Base-by-base conservation (phyloP, 805 yeast genomes). In the Candida piceae region DNA sequence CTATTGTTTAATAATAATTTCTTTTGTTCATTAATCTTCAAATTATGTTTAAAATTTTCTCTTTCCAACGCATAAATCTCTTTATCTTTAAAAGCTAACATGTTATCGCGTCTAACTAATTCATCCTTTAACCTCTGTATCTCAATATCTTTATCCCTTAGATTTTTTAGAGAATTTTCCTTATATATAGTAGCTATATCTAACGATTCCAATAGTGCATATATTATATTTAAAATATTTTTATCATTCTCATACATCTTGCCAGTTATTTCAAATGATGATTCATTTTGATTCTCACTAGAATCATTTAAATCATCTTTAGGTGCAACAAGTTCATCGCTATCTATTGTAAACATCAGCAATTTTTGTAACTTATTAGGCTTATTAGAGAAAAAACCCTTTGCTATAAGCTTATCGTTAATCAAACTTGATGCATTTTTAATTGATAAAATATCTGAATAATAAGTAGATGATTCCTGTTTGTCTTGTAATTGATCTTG, bases 181-280 rank as follows among this genome's bases (percentile, higher is more conserved):
- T 52, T 50, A 13, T 43, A 38, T 17, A 39, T 38, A 17, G 37
- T 45, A 7, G 50, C 39, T n/a, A 46, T 41, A 13, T 58, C 62
- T 2, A 47, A 16, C 1, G 53, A 36, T 15, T 44, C 45, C 12
- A 58, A 35, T 11, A 63, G 42, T 4, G 52, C 35, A 32, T 51
- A 55, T 4, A 58, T 44, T 7, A 53, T 45, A 33, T 57, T 52
- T 25, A 59, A 49, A 17, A 54, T 40, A 20, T 54, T 51, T 26
- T 53, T 55, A 37, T 63, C 68, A 35, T 62, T 63, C 33, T 57
- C 55, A 38, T 49, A 48, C 22, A 42, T 38, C 16, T 41, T 40
- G n/a, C 41, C 50, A 15, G 27, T 46, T n/a, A 46, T 34, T 18
- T 45, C 46, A 16, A 43, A 38, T 13, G 36, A 32, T 15, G n/a